Percentiles rank a stretch among this genome's conserved stretches.
phyloP scores from a whole-genome alignment of 2,329 filamentous ascomycete genomes.

The Neofusicoccum kwambonambiense region DNA sequence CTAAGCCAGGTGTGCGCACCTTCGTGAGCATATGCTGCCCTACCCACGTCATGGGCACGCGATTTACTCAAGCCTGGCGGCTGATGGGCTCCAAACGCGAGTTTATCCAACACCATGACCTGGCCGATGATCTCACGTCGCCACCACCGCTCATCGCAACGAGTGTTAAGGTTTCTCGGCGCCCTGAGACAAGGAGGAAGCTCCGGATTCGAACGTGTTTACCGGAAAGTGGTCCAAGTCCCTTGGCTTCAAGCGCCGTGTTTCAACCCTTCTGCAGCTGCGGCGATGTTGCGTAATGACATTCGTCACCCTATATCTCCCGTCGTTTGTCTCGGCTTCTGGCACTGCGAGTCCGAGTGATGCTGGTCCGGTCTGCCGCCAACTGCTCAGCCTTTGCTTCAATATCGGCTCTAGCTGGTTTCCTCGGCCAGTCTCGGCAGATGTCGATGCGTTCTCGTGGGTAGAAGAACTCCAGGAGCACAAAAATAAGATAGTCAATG shows the following conservation, averaged over 20 bases:
- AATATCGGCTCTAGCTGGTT: slow-evolving; percentile 40
- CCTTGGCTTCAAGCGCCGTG: background rate
- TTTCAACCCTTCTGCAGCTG: background rate
- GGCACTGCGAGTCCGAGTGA: background rate
- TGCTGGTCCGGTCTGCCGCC: background rate
- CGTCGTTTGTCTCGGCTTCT: slow-evolving; percentile 5
- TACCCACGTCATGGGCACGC: background rate
- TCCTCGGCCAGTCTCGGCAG: slow-evolving; percentile 88
- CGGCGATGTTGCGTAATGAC: background rate
- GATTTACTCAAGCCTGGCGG: background rate
- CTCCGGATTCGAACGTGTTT: background rate
- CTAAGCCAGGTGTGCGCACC: background rate
- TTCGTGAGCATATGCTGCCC: background rate
- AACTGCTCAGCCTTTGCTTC: background rate
- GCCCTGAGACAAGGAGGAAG: too few relatives aligned
- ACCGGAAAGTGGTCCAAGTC: background rate
- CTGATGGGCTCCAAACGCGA: background rate
- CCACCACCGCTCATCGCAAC: too few relatives aligned
- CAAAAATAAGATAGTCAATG: slow-evolving; percentile 87
- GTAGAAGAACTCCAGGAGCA: slow-evolving; percentile 83
- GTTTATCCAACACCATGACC: background rate
- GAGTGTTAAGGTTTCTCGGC: too few relatives aligned
- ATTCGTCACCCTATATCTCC: background rate
- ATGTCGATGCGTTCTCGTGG: slow-evolving; percentile 85
- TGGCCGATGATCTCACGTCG: background rate